Evolutionary conservation across 2,329 filamentous ascomycete species (phyloP).

Genomic region (Acrocalymma vagum): DNA sequence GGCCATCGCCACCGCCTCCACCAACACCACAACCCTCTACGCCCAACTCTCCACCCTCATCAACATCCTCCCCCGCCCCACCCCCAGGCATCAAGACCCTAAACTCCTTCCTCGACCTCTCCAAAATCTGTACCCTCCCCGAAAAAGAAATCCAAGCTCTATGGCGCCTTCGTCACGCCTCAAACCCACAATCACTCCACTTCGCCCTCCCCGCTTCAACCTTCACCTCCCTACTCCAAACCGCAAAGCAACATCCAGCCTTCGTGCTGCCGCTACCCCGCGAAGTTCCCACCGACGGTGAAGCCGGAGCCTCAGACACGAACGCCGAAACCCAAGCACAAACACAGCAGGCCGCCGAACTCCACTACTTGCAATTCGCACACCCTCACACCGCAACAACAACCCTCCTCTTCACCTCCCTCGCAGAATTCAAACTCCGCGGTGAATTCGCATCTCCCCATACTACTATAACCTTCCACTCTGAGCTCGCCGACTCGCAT

Average conservation of each 20-base stretch:
- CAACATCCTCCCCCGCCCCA: slow-evolving; percentile 29
- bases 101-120: slow-evolving; percentile 77
- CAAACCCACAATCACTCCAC: slow-evolving; percentile 78
- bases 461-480: slow-evolving; percentile 91
- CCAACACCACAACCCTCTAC: slow-evolving; percentile 33
- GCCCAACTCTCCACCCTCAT: too few relatives aligned
- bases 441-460: slow-evolving; percentile 92
- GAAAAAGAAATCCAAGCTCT: slow-evolving; percentile 83
- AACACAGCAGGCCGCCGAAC: slow-evolving; percentile 75
- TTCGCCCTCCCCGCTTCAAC: slow-evolving; percentile 78
- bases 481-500: slow-evolving; percentile 77
- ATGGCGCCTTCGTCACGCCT: slow-evolving; percentile 88
- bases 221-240: slow-evolving; percentile 75
- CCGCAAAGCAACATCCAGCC: slow-evolving; percentile 79
- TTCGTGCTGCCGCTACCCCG: slow-evolving; percentile 91
- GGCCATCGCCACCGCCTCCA: slow-evolving; percentile 35
- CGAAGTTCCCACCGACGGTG: slow-evolving; percentile 42
- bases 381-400: slow-evolving; percentile 74
- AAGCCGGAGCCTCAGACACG: too few relatives aligned
- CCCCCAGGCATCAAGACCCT: slow-evolving; percentile 68
- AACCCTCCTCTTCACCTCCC: slow-evolving; percentile 85
- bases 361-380: slow-evolving; percentile 96
- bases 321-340: too few relatives aligned
- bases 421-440: slow-evolving; percentile 90
- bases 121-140: slow-evolving; percentile 77